Base-by-base conservation (phyloP, 2,329 filamentous ascomycete species). In the Talaromyces sp. region DNA sequence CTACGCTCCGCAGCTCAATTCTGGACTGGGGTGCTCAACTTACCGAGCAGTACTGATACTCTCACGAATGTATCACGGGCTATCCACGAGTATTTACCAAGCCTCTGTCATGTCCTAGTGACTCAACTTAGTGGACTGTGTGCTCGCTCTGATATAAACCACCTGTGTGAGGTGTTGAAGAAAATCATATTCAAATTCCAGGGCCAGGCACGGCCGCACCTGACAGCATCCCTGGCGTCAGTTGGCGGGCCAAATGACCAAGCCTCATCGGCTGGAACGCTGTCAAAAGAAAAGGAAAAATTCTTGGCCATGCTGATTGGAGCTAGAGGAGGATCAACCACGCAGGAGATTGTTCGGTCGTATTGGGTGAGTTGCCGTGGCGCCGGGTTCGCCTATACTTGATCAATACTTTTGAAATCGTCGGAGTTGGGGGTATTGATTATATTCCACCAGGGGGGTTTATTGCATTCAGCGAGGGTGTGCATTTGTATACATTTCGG, bases 331-430 rank as follows among this genome's bases (percentile, higher is more conserved):
- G 70, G 70, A 27, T 69, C 73, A 53, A 72, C 71, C 36, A 79
- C 78, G 5, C 69, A 71, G 57, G 71, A 77, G 39, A 62, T 78
- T 61, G 73, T 76, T 19, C 75, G 73, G 32, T 66, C 73, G 2
- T 79, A 80, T 61, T 80, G 78, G 78, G 64, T 80, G 25, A 73
- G 74, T 59, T 80, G 77, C 63, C 73, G 76, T 25, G 78, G 78
- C 2, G 70, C 72, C 59, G 71, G 71, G 8, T 78, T 77, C 65
- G 74, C 74, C 58, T 78, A 78, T 67, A 66, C 70, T 52, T 58
- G 44, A 58, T 22, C 6, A 30, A 11, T 30, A 30, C 8, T 36
- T 25, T 25, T 8, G 2, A 15, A 30, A 28, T 28, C 25, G 11
- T n/a, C n/a, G 49, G 49, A 51, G 22, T 51, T 51, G 10, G n/a